Evolutionary conservation across 257 asterid species (phyloP), one percentile per base, ranked within the genome.

Genomic region (Cynanchum wilfordii): DNA sequence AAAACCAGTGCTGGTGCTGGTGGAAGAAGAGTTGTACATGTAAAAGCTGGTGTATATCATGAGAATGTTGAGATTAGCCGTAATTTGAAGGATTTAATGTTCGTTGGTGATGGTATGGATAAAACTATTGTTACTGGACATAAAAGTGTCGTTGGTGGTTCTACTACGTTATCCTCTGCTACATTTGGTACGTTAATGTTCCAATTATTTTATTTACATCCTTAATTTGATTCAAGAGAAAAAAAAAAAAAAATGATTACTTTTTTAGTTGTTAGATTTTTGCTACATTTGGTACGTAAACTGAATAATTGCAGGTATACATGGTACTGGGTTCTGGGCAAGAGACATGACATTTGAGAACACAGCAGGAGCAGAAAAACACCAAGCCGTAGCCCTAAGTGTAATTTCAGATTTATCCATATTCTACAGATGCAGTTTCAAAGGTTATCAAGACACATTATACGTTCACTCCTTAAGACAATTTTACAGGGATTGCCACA

Each of bases 41-140:
- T 91, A 20, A 88, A 89, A 72, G 77, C 88, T 0, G 96, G 97
- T 15, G 75, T 79, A 3, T 91, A 89, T 45, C 36, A 17, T 15
- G 95, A 91, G 73, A 82, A 78, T 6, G 89, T 91, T 0, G 89
- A 79, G 47, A 82, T 89, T 5, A 77, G 78, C 33, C 73, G 78
- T 55, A 72, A 74, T 25, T 33, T 88, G 51, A 71, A 74, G 59
- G 84, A 91, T 54, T 65, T 91, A 10, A 87, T 89, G 96, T 78
- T 91, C 27, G 86, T 88, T 3, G 97, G 96, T n/a, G 95, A 89
- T 33, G 97, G 96, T 70, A 88, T 83, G 10, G 96, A 83, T 67
- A 81, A 77, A 72, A 91, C 95, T 8, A 56, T 91, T 1, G 82
- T 91, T 38, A 83, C 93, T 15, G 89, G 85, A n/a, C 56, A 52